These are phyloP conservation scores for Dimargaris xerosporica DNA, from an alignment of 192 early-diverging fungal genomes.

Conservation along the genomic window DNA sequence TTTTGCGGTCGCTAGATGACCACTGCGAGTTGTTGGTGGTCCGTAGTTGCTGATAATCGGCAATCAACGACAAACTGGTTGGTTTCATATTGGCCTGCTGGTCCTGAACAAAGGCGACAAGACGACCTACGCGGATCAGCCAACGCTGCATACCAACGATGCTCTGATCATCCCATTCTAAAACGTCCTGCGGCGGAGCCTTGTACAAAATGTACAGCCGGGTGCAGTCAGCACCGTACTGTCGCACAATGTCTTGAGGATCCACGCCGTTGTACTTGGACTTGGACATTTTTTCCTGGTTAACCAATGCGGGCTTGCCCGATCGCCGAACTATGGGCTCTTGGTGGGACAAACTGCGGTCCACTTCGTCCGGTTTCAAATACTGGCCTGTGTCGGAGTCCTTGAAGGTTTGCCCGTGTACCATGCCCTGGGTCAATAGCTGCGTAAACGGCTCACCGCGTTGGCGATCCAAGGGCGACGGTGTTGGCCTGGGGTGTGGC, in stretches of 20 bases:
- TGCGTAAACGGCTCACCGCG: conserved; percentile 74
- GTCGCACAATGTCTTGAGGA: conserved; percentile 37
- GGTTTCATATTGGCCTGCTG: background rate
- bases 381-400: conserved; percentile 58
- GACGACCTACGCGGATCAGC: conserved; percentile 40
- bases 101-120: conserved; percentile 29
- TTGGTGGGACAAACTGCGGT: conserved; percentile 20
- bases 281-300: conserved; percentile 95
- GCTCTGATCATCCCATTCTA: conserved; percentile 82
- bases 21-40: background rate
- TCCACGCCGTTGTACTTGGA: conserved; percentile 91
- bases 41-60: background rate
- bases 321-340: conserved; percentile 43
- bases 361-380: conserved; percentile 59
- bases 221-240: conserved; percentile 68
- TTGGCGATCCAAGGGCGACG: conserved; percentile 23
- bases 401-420: conserved; percentile 72
- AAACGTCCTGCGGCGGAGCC: conserved; percentile 73
- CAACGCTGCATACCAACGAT: conserved; percentile 89
- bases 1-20: conserved; percentile 14
- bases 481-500: too few relatives aligned
- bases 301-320: conserved; percentile 33
- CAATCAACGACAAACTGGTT: background rate
- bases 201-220: conserved; percentile 74
- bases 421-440: conserved; percentile 90